These are phyloP conservation scores for Fusarium devonianum DNA, from an alignment of 2,329 filamentous ascomycete genomes.

Conservation along the genomic window DNA sequence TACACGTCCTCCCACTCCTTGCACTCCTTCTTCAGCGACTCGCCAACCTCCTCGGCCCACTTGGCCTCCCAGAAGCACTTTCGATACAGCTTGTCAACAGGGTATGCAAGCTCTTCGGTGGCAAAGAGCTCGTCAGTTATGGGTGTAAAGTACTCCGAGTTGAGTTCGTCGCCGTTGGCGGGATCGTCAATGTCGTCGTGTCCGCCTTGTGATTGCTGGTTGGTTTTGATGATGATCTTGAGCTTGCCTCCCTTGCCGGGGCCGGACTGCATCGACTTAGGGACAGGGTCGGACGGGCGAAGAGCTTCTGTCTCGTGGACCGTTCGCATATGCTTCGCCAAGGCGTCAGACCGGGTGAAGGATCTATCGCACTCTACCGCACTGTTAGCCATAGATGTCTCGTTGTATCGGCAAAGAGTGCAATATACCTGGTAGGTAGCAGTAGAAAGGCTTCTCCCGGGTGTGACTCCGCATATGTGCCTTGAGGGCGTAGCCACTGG, in stretches of 20 bases:
- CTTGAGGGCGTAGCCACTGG: conserved; percentile 93
- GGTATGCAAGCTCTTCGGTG: conserved; percentile 67
- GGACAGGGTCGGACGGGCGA: conserved; percentile 77
- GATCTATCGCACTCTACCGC: conserved; percentile 89
- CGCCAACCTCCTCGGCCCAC: conserved; percentile 74
- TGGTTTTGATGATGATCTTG: conserved; percentile 70
- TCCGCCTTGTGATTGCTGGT: conserved; percentile 62
- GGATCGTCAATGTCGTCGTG: conserved; percentile 65
- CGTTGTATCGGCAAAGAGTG: neutral
- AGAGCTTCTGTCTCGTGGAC: conserved; percentile 97
- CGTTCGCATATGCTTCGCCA: conserved; percentile 98
- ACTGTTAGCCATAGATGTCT: conserved; percentile 18
- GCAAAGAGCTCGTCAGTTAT: conserved; percentile 68
- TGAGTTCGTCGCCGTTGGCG: conserved; percentile 61
- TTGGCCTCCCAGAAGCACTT: conserved; percentile 75
- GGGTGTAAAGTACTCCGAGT: conserved; percentile 65
- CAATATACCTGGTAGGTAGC: conserved; percentile 81
- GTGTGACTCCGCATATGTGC: conserved; percentile 99
- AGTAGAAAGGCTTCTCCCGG: conserved; percentile 98
- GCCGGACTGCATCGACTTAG: conserved; percentile 68
- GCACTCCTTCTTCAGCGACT: conserved; percentile 69
- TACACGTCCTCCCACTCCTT: conserved; percentile 71
- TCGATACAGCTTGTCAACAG: conserved; percentile 66
- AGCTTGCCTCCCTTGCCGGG: conserved; percentile 60
- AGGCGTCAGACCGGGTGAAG: conserved; percentile 92